Evolutionary conservation across 768 basidiomycete species (phyloP).

Genomic region (Termitomyces sp.): DNA sequence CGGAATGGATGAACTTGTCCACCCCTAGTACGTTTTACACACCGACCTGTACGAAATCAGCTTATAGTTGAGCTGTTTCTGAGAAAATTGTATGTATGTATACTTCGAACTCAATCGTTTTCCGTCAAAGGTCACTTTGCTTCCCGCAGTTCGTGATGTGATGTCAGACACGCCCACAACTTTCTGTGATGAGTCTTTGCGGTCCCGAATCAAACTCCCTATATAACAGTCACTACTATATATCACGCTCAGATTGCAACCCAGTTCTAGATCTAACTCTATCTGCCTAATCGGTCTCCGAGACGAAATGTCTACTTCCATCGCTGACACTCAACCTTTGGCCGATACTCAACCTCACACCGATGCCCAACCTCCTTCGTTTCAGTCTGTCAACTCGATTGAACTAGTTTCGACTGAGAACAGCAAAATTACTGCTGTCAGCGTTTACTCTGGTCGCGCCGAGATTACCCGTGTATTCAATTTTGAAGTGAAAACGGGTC

Average conservation of each 20-base stretch:
- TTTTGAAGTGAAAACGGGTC: constrained; percentile 26
- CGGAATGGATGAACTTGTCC: no score
- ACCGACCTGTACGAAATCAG: no score
- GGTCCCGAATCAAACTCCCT: background rate
- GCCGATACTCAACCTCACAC: background rate
- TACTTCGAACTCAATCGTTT: no score
- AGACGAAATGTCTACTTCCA: background rate
- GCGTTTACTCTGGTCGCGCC: constrained; percentile 31
- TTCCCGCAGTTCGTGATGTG: background rate
- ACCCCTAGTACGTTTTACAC: no score
- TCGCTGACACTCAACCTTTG: background rate
- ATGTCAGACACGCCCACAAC: background rate
- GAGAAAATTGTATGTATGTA: no score
- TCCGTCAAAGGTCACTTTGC: no score
- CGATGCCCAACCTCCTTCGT: background rate
- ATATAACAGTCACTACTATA: background rate
- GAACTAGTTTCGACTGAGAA: constrained; percentile 19
- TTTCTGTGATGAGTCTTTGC: background rate
- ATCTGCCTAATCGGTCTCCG: background rate
- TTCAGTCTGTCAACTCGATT: constrained; percentile 11
- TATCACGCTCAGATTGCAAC: background rate
- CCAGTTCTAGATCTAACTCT: no score
- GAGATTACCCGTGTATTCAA: constrained; percentile 31
- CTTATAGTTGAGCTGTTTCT: no score
- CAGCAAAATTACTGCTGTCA: constrained; percentile 32